phyloP scores from a whole-genome alignment of 2,329 filamentous ascomycete species.

The Thielaviopsis populi region DNA sequence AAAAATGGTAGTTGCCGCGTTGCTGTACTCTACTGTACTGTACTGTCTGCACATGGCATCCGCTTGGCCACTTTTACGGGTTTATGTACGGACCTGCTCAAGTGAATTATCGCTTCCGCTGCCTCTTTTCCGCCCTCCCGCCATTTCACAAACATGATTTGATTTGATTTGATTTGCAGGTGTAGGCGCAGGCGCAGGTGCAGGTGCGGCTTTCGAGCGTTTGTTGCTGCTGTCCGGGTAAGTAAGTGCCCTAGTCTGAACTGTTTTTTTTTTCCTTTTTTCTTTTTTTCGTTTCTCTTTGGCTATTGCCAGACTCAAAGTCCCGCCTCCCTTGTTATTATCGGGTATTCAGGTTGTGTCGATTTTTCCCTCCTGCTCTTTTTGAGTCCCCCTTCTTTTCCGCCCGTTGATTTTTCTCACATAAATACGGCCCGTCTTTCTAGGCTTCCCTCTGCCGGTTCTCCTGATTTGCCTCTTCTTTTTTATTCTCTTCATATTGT shows the following conservation, averaged over 20 bases:
- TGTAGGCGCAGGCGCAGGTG: no score
- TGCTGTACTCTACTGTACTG: no score
- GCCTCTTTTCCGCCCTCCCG: background rate
- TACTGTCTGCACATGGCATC: background rate
- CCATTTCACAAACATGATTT: background rate
- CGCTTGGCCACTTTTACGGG: background rate
- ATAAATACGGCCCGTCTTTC: conserved; percentile 3
- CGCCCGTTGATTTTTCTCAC: background rate
- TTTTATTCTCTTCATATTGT: background rate
- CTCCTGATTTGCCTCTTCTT: background rate
- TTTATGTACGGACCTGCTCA: background rate
- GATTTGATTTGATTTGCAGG: no score
- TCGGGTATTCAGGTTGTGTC: background rate
- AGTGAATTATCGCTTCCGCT: background rate
- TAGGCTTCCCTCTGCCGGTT: background rate
- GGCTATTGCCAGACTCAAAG: background rate
- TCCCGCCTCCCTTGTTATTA: conserved; percentile 1
- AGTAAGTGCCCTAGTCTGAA: no score
- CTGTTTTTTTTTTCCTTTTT: background rate
- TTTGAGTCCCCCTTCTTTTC: background rate
- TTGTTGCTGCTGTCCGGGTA: no score
- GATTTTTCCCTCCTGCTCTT: background rate
- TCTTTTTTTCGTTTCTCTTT: background rate
- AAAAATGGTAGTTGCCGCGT: background rate
- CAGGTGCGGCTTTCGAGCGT: no score